Base-by-base conservation (phyloP, 306 rosid species). In the Cicer yamashitae region DNA sequence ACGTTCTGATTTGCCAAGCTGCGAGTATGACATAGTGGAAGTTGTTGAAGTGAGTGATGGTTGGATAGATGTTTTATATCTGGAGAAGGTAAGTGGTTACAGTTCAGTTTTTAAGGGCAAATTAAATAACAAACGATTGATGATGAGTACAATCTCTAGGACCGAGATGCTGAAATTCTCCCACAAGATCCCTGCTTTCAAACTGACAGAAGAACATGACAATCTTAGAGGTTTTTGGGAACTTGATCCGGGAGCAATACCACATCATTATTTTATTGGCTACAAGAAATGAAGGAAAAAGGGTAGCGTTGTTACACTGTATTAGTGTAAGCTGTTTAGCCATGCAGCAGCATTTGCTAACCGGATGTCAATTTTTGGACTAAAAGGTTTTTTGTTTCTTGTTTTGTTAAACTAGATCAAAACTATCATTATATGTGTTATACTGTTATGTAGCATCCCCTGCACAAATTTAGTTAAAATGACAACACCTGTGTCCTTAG, bases 221-320 rank as follows among this genome's bases (percentile, higher is more conserved):
- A 44, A 75, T 82, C 81, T 90, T 46, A 84, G 80, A 67, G 97
- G 96, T 67, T 94, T 62, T 80, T 90, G 88, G 90, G 97, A 91
- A 80, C 91, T 94, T 20, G 99, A 94, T 83, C 86, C 96, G 0
- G 88, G 86, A 39, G 96, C 99, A 40, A 18, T 94, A 15, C 99
- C 97, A 0, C 40, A 50, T 14, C 77, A 81, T 53, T 88, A 76
- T 76, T 65, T 76, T 7, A 37, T 5, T 5, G 18, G 8, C 63
- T 34, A 15, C 12, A 53, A 41, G n/a, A 50, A 79, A 47, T 65
- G 43, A 58, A 22, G 10, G 18, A 72, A 13, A 30, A 30, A 30
- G 37, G 37, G 37, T 30, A 30, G 5, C 37, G 34, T 30, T 30
- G 37, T 30, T 30, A 30, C 37, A 48, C 47, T 84, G 64, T 65